Percentiles rank a stretch among this genome's conserved stretches.
These are phyloP conservation scores for Hortaea werneckii DNA, from an alignment of 2,329 filamentous ascomycete species.

Conservation along the genomic window DNA sequence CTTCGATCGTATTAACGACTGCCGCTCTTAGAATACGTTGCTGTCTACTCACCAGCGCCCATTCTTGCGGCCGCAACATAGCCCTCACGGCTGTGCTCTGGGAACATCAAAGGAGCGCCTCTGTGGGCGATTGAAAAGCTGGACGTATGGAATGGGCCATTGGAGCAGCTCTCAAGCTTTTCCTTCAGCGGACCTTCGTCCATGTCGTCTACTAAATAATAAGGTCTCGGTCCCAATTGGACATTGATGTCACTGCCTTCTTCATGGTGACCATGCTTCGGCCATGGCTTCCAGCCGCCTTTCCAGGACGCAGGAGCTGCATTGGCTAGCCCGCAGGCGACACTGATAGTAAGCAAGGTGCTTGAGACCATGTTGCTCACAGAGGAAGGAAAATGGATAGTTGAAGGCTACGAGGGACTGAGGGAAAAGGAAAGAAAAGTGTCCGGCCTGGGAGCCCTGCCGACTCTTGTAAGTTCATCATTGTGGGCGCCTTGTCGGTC, in stretches of 20 bases:
- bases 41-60: slow-evolving; percentile 48
- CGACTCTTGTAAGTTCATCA: neutral
- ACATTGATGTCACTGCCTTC: slow-evolving; percentile 25
- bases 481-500: neutral
- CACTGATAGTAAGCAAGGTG: neutral
- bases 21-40: no score
- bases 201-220: slow-evolving; percentile 56
- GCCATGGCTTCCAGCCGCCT: neutral
- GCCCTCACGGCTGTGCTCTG: slow-evolving; percentile 53
- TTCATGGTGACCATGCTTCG: neutral
- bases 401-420: neutral
- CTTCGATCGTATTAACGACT: no score
- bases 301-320: neutral
- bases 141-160: slow-evolving; percentile 42
- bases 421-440: neutral
- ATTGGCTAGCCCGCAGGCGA: neutral
- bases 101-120: slow-evolving; percentile 52
- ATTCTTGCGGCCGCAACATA: slow-evolving; percentile 54
- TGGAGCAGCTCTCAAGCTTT: slow-evolving; percentile 49
- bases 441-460: neutral
- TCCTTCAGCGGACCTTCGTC: slow-evolving; percentile 49
- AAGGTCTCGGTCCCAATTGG: slow-evolving; percentile 53
- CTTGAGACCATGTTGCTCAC: neutral
- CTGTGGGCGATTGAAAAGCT: slow-evolving; percentile 52
- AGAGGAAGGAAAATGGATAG: no score